Base-by-base conservation (phyloP, 2,329 filamentous ascomycete species). In the Talaromyces sp. region DNA sequence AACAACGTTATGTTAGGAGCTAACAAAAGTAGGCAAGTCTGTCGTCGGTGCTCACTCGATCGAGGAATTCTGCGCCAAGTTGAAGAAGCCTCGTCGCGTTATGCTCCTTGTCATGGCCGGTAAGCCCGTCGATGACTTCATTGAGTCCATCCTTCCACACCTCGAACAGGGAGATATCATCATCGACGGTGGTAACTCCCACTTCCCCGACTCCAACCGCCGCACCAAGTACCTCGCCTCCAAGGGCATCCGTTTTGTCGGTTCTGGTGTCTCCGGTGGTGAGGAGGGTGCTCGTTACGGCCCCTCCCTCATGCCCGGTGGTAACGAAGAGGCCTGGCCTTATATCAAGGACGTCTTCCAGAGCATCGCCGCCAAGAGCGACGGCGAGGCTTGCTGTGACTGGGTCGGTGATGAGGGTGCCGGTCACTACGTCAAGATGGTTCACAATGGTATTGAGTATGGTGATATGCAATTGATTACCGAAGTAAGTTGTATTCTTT, bases 341-440 rank as follows among this genome's bases (percentile, higher is more conserved):
- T 88, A 91, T 83, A 96, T 99, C 85, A 98, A 99, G 89, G 93
- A 98, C 76, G 91, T 99, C 78, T 96, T 99, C 87, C 95, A 99
- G 86, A 88, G 88, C 85, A 97, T 99, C 79, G 87, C 95, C 70
- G 95, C 95, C 81, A 98, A 99, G 89, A 96, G 91, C 81, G 94
- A 97, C 76, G 90, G 89, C 75, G 95, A 99, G 87, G 84, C 95
- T 71, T 99, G 95, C 89, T 99, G 95, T 79, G 95, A 99, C 83
- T 99, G 95, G 95, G 95, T 99, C 75, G 95, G 95, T 85, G 95
- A 98, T 83, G 93, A 98, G 82, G 95, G 95, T 88, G 92, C 95
- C 83, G 95, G 95, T 75, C 95, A 99, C 89, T 99, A 97, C 87
- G 94, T 99, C 86, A 99, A 99, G 91, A 99, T 99, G 95, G 95